Conservation (phyloP, 257 asterid species). For the Nicotiana otophora region DNA sequence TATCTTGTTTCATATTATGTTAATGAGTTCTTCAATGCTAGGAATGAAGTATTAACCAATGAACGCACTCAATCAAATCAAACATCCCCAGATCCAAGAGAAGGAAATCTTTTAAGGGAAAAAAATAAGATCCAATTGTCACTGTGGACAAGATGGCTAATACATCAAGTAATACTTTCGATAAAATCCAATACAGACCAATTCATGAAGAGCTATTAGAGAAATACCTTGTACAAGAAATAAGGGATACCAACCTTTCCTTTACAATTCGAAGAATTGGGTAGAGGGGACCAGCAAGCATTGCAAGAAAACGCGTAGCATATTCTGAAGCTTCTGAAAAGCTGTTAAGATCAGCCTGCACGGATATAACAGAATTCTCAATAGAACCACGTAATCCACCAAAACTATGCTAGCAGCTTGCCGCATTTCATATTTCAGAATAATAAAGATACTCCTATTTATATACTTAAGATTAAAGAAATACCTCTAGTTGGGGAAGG, state of each 20-base stretch:
- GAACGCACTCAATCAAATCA: not conserved
- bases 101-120: not conserved
- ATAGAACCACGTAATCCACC: not conserved
- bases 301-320: constrained; percentile 75
- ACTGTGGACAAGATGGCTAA: not conserved
- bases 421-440: not conserved
- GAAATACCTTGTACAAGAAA: not conserved
- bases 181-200: not conserved
- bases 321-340: constrained; percentile 80
- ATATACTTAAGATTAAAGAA: constrained; percentile 11
- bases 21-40: not conserved
- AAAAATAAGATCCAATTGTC: not conserved
- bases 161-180: not conserved
- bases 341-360: constrained; percentile 84
- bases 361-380: constrained; percentile 18
- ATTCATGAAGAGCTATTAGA: not conserved
- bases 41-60: not conserved
- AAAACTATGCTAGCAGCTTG: not conserved
- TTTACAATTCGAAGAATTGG: constrained; percentile 75
- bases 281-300: constrained; percentile 92
- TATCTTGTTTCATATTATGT: not conserved
- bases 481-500: constrained; percentile 96
- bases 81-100: not conserved
- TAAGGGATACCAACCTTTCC: constrained; percentile 66
- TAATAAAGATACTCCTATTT: constrained; percentile 15